Percentiles rank a stretch among this genome's conserved stretches.
These are phyloP conservation scores for Pyrrhoderma lamaoense DNA, from an alignment of 1,284 basidiomycete genomes.

Conservation along the genomic window DNA sequence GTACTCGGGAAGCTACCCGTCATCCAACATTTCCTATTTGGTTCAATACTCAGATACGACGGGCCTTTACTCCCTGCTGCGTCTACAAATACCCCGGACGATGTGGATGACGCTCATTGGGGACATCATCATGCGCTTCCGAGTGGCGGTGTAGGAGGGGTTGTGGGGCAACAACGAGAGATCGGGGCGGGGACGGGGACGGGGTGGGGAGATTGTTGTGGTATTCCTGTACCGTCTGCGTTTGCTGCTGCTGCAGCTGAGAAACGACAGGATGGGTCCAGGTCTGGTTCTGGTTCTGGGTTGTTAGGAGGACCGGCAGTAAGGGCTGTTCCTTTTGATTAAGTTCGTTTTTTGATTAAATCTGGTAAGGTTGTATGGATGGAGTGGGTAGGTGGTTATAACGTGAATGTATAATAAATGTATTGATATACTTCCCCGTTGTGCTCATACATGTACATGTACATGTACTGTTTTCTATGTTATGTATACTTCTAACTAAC, in stretches of 20 bases:
- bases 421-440: too few relatives aligned
- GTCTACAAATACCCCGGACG: slow-evolving; percentile 34
- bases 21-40: slow-evolving; percentile 95
- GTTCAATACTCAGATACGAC: slow-evolving; percentile 73
- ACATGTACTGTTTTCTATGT: too few relatives aligned
- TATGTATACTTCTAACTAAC: too few relatives aligned
- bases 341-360: too few relatives aligned
- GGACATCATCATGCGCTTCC: slow-evolving; percentile 56
- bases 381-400: too few relatives aligned
- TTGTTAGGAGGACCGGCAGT: slow-evolving; percentile 56
- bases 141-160: slow-evolving; percentile 44
- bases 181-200: too few relatives aligned
- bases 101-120: slow-evolving; percentile 32
- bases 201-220: slow-evolving; percentile 93
- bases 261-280: slow-evolving; percentile 29
- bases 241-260: slow-evolving; percentile 68
- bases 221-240: slow-evolving; percentile 78
- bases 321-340: slow-evolving; percentile 82
- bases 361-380: too few relatives aligned
- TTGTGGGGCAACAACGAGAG: slow-evolving; percentile 38
- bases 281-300: too few relatives aligned
- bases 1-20: slow-evolving; percentile 95
- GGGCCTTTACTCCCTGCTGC: slow-evolving; percentile 45
- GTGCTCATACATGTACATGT: too few relatives aligned
- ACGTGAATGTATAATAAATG: too few relatives aligned